phyloP scores from a whole-genome alignment of 2,329 filamentous ascomycete genomes.

The Claviceps sp. region DNA sequence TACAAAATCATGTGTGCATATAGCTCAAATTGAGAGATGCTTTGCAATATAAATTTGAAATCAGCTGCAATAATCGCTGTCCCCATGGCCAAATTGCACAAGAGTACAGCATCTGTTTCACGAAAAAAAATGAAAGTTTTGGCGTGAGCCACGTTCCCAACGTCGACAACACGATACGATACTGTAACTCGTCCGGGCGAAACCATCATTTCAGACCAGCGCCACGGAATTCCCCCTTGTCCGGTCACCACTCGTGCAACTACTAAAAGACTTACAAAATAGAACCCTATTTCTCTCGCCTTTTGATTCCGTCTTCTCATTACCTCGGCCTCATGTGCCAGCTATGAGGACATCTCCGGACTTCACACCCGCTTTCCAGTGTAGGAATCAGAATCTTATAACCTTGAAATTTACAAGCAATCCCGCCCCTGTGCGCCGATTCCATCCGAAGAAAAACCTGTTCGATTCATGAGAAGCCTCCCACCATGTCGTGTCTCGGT shows the following conservation, averaged over 20 bases:
- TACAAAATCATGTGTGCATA: too few relatives aligned
- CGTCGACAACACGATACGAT: too few relatives aligned
- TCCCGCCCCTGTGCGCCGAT: slow-evolving; percentile 2
- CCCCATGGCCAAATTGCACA: background rate
- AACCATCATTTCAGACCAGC: background rate
- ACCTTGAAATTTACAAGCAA: slow-evolving; percentile 5
- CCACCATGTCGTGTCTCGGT: background rate
- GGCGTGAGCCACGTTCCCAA: background rate
- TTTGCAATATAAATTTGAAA: too few relatives aligned
- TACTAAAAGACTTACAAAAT: background rate
- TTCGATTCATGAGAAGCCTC: background rate
- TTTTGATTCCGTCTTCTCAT: background rate
- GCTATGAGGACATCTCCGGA: background rate
- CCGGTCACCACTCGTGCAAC: background rate
- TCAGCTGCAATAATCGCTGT: background rate
- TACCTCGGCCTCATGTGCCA: background rate
- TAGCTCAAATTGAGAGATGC: too few relatives aligned
- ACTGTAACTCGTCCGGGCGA: background rate
- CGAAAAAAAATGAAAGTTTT: background rate
- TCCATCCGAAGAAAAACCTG: background rate
- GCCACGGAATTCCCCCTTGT: background rate
- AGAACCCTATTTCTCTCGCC: background rate
- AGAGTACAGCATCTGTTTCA: background rate
- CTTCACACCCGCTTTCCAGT: background rate
- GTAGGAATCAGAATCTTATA: background rate